phyloP scores from a whole-genome alignment of 2,329 filamentous ascomycete species.

The Sporothrix protearum region DNA sequence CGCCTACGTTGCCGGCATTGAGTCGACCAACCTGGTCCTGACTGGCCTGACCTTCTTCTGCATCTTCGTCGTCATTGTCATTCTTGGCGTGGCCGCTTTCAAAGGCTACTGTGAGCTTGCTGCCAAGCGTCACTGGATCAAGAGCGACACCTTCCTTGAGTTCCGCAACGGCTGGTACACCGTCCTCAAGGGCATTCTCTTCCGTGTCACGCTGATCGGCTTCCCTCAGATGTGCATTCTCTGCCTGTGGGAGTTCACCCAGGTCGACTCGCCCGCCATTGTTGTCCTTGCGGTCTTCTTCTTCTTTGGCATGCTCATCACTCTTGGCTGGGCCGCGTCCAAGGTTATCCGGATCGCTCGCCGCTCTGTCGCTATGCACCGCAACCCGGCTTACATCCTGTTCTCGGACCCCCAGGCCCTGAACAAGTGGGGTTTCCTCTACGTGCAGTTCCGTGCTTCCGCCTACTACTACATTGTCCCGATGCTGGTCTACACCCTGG shows the following conservation, averaged over 20 bases:
- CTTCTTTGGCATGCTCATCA: slow-evolving; percentile 68
- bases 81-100: slow-evolving; percentile 67
- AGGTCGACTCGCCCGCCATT: slow-evolving; percentile 72
- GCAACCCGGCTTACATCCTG: slow-evolving; percentile 85
- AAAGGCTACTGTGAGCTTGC: slow-evolving; percentile 71
- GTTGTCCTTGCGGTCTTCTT: slow-evolving; percentile 78
- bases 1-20: slow-evolving; percentile 74
- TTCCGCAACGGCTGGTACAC: slow-evolving; percentile 86
- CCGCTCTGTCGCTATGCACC: slow-evolving; percentile 78
- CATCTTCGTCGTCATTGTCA: slow-evolving; percentile 68
- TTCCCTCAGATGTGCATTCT: slow-evolving; percentile 82
- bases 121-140: slow-evolving; percentile 68
- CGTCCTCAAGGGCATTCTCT: slow-evolving; percentile 80
- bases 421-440: slow-evolving; percentile 91
- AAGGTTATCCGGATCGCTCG: slow-evolving; percentile 80
- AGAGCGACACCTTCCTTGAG: slow-evolving; percentile 68
- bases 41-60: slow-evolving; percentile 80
- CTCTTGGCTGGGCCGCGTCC: slow-evolving; percentile 72
- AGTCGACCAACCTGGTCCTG: slow-evolving; percentile 80
- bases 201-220: slow-evolving; percentile 76
- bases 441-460: slow-evolving; percentile 83
- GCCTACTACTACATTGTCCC: slow-evolving; percentile 86
- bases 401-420: slow-evolving; percentile 80
- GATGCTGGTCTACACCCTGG: slow-evolving; percentile 64
- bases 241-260: slow-evolving; percentile 80